Base-by-base conservation (phyloP, 23 red algal species). In the Pyropia yezoensis region DNA sequence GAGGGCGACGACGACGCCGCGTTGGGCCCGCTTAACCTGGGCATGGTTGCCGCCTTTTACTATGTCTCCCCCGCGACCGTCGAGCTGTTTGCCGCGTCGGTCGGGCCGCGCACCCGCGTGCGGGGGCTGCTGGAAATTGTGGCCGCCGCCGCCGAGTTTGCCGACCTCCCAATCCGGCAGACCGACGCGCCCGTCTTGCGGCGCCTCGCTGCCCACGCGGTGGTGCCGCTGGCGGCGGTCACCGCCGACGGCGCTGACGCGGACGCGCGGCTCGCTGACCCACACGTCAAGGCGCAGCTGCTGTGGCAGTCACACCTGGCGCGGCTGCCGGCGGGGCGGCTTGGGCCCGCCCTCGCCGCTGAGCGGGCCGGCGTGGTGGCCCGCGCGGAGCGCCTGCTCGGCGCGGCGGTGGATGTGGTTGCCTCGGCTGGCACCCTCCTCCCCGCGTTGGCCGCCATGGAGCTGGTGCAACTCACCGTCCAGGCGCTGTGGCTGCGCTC, bases 261-360 rank as follows among this genome's bases (percentile, higher is more conserved):
- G 7, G 39, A 47, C 39, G 39, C 39, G 11, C 39, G 39, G 39
- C 85, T 67, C 65, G 71, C 89, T 8, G 79, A 78, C 62, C 80
- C 89, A 18, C 89, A 95, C 57, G 81, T 95, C 12, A 95, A 95
- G 66, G 79, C 75, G 11, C 89, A 86, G 61, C 53, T 95, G 52
- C 67, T 95, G 8, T 65, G 85, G 19, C 89, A 95, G 47, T 77
- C 74, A 1, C 89, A 95, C 25, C 61, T 95, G 39, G 69, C 39
- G 27, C 64, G 78, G 15, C 45, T 57, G 12, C 26, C 26, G 6
- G 47, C 20, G 7, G 27, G 28, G 20, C 32, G 17, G 9, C 52
- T 86, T 21, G 52, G 59, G 6, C 56, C 54, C n/a, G 67, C 79
- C 18, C 53, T 95, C 17, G 52, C 20, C 8, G 62, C 85, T 15